phyloP scores from a whole-genome alignment of 1,284 basidiomycete genomes.

The Boletus mariae region DNA sequence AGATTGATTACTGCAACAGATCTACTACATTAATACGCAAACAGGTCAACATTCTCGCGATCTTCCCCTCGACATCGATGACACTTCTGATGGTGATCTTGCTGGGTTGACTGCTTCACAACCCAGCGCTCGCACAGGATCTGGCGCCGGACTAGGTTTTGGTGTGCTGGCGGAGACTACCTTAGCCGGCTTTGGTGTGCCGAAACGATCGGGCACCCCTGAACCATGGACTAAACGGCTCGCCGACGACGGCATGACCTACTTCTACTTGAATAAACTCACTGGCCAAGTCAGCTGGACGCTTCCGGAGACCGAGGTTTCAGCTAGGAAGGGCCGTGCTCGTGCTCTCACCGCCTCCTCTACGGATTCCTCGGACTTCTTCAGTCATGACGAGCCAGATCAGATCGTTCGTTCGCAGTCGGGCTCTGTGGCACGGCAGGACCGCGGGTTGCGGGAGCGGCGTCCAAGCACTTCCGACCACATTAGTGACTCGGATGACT shows the following conservation, averaged over 20 bases:
- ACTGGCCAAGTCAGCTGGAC: conserved; percentile 71
- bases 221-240: conserved; percentile 78
- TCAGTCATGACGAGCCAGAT: conserved; percentile 26
- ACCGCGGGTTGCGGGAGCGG: conserved; percentile 23
- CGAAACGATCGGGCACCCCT: conserved; percentile 56
- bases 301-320: conserved; percentile 43
- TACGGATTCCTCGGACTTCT: conserved; percentile 29
- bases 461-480: conserved; percentile 40
- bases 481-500: conserved; percentile 73
- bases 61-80: conserved; percentile 71
- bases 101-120: conserved; percentile 54
- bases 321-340: conserved; percentile 23
- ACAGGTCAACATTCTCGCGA: conserved; percentile 87
- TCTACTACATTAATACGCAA: conserved; percentile 90
- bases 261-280: conserved; percentile 74
- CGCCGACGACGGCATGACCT: conserved; percentile 81
- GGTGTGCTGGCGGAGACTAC: conserved; percentile 26
- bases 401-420: conserved; percentile 35
- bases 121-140: conserved; percentile 51
- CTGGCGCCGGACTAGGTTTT: conserved; percentile 50
- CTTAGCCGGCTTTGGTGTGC: conserved; percentile 56
- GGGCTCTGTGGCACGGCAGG: conserved; percentile 28
- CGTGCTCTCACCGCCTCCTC: conserved; percentile 35
- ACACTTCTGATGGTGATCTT: conserved; percentile 56
- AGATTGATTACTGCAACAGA: conserved; percentile 44